phyloP scores from a whole-genome alignment of 148 eudicot genomes.

The Rhododendron williamsianum region DNA sequence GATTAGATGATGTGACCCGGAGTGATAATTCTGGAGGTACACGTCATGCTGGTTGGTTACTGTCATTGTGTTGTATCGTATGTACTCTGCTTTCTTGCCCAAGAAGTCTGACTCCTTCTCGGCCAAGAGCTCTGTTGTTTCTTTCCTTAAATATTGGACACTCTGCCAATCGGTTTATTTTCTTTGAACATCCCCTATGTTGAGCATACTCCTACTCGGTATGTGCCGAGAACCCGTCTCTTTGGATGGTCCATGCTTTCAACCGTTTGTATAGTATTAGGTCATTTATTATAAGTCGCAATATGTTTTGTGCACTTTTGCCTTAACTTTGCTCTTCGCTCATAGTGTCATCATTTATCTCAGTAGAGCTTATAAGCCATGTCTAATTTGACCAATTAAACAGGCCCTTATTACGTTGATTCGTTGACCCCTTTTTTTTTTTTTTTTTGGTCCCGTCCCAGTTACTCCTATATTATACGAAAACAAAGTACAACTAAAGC shows the following conservation, averaged over 20 bases:
- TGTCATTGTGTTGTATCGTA: too few relatives aligned
- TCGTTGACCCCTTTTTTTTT: too few relatives aligned
- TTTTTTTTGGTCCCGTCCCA: too few relatives aligned
- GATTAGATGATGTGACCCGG: neutral
- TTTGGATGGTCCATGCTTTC: neutral
- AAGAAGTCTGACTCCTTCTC: neutral
- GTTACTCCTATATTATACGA: too few relatives aligned
- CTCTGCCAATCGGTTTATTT: neutral
- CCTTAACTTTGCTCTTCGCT: too few relatives aligned
- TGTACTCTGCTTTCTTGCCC: neutral
- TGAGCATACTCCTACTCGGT: neutral
- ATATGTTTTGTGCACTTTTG: neutral
- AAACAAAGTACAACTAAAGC: too few relatives aligned
- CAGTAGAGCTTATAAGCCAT: neutral
- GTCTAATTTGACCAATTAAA: too few relatives aligned
- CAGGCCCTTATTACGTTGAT: neutral
- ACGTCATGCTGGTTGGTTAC: neutral
- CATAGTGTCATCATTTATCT: too few relatives aligned
- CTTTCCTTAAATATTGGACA: neutral
- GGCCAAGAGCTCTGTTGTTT: neutral
- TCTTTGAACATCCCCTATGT: neutral
- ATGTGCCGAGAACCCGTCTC: neutral
- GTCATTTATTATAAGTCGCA: neutral
- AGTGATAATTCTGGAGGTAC: neutral
- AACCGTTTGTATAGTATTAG: neutral